phyloP scores from a whole-genome alignment of 345 rosid species.

The Zanthoxylum bungeanum region DNA sequence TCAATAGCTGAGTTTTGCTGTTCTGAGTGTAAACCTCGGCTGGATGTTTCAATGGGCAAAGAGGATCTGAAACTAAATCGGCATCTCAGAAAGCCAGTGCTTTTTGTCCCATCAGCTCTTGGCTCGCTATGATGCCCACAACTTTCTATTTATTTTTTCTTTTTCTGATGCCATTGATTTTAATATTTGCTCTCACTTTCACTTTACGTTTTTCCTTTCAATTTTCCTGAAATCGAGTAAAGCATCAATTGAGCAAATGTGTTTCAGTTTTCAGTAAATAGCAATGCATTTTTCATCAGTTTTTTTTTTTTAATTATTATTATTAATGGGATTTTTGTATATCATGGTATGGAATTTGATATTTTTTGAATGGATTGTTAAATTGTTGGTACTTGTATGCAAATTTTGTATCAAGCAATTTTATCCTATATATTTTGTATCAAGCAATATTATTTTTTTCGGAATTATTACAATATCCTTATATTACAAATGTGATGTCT shows the following conservation, averaged over 20 bases:
- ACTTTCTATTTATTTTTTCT: too few species aligned
- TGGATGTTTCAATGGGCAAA: background rate
- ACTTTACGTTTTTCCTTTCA: too few species aligned
- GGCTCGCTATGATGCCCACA: slow-evolving; percentile 21
- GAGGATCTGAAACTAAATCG: slow-evolving; percentile 14
- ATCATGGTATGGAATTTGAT: background rate
- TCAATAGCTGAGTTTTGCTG: background rate
- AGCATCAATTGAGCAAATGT: background rate
- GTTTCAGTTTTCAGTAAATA: background rate
- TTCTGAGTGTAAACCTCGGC: background rate
- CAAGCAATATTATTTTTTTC: too few species aligned
- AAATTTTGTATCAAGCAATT: background rate
- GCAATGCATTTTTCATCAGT: background rate
- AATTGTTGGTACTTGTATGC: background rate
- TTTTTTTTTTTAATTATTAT: too few species aligned
- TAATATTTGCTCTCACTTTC: background rate
- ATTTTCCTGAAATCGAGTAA: background rate
- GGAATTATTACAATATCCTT: too few species aligned
- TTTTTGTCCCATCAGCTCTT: slow-evolving; percentile 4
- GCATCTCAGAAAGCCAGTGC: slow-evolving; percentile 19
- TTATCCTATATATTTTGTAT: too few species aligned
- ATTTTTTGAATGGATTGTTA: too few species aligned
- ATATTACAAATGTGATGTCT: too few species aligned
- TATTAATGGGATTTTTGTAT: accelerated
- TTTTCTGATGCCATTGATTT: background rate